Base-by-base conservation (phyloP, 2,329 filamentous ascomycete genomes). In the Sporothrix phasma region DNA sequence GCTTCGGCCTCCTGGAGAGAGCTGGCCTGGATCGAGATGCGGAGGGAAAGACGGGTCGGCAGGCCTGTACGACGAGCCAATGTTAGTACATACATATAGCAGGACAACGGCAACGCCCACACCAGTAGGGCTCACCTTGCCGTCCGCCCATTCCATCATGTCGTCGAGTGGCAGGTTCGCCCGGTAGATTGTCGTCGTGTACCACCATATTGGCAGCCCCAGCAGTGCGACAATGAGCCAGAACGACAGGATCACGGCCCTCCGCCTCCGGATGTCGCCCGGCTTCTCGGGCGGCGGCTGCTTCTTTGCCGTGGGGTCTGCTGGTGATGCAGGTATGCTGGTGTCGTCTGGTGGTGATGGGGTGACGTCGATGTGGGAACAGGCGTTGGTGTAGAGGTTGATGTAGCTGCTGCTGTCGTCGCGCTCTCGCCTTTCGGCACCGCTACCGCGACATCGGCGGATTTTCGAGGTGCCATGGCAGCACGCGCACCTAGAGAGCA, bases 201-300 rank as follows among this genome's bases (percentile, higher is more conserved):
- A 87, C 86, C 91, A 95, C 94, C 94, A 99, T 83, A 96, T 88
- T 64, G 94, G 94, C 68, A 99, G 75, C 2, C 94, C 94, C 5
- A 99, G 77, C 34, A 88, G 82, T 6, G 96, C 73, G 6, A 96
- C 90, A 43, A 97, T 85, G 5, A 86, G 79, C 94, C 94, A 99
- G 75, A 97, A 97, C 8, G 93, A 93, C 67, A 89, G 74, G 67
- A 99, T 86, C 60, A 97, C 88, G 67, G 81, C 80, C 56, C 85
- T 84, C 63, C 94, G 87, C 65, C 88, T 84, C 72, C 83, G 84
- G 61, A 88, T 79, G 67, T 88, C 86, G 69, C 87, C 81, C 22
- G 83, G 77, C 68, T 85, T 88, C 78, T 97, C 92, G 34, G 90
- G 87, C 43, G 92, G 90, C n/a, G 90, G 88, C 59, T 78, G 73